Conservation (phyloP, 495 filamentous ascomycete species). For the Penicillium fimorum region DNA sequence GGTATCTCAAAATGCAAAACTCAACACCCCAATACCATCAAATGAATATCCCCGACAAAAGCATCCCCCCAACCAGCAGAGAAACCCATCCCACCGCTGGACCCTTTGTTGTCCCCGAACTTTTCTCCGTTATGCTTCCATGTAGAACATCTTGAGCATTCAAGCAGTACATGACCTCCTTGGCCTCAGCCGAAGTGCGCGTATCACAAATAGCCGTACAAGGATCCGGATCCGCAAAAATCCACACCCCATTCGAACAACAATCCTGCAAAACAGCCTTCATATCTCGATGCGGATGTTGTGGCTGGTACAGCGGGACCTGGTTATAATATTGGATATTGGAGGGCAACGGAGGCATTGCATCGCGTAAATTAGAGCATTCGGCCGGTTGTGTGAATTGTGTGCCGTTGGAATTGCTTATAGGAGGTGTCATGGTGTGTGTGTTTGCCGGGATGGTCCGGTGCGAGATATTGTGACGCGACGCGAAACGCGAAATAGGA, state of each 20-base stretch:
- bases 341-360: constrained; percentile 7
- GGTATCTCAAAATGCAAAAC: constrained; percentile 6
- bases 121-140: constrained; percentile 7
- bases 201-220: constrained; percentile 23
- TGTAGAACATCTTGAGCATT: constrained; percentile 14
- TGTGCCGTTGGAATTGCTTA: not conserved
- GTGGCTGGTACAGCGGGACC: constrained; percentile 24
- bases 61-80: constrained; percentile 9
- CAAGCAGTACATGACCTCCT: constrained; percentile 20
- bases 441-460: not conserved
- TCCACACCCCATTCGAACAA: constrained; percentile 13
- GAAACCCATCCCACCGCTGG: not conserved
- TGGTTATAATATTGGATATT: constrained; percentile 13
- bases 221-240: constrained; percentile 17
- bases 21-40: constrained; percentile 16
- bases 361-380: constrained; percentile 17
- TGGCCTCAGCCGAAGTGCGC: constrained; percentile 5
- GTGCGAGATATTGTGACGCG: not conserved
- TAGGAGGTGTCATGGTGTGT: not conserved
- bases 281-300: constrained; percentile 10
- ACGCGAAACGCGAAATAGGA: not conserved
- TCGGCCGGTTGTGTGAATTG: constrained; percentile 13
- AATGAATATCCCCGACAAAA: constrained; percentile 9
- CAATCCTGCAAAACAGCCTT: constrained; percentile 12
- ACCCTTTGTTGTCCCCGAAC: not conserved